Evolutionary conservation across 192 early-diverging fungal genomes (phyloP).

Genomic region (Backusella liffmaniae): DNA sequence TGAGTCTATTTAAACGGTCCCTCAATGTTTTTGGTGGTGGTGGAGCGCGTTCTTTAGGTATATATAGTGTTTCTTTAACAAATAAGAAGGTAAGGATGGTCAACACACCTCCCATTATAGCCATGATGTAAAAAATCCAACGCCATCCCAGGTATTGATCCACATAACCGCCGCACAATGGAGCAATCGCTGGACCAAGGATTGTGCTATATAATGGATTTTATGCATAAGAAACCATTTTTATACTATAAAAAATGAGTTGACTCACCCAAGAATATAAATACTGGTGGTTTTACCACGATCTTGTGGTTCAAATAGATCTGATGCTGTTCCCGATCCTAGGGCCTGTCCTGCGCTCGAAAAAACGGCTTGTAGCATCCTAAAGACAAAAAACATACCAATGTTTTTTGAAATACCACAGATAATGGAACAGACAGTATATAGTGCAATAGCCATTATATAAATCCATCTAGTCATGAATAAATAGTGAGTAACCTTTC

Average conservation of each 20-base stretch:
- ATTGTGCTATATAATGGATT: conserved; percentile 20
- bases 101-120: conserved; percentile 53
- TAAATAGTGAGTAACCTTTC: not conserved
- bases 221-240: not conserved
- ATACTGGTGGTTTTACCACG: conserved; percentile 34
- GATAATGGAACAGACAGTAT: conserved; percentile 20
- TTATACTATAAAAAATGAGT: not conserved
- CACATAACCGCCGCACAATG: conserved; percentile 40
- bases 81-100: conserved; percentile 46
- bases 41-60: not conserved
- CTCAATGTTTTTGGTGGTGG: not conserved
- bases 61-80: conserved; percentile 57
- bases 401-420: conserved; percentile 33
- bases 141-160: conserved; percentile 35
- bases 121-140: conserved; percentile 57
- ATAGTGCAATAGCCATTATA: conserved; percentile 24
- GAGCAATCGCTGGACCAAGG: conserved; percentile 39
- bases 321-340: conserved; percentile 34
- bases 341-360: conserved; percentile 30
- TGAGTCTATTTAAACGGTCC: conserved; percentile 22
- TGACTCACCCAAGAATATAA: conserved; percentile 26
- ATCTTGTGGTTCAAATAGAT: conserved; percentile 34
- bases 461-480: conserved; percentile 32
- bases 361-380: conserved; percentile 32
- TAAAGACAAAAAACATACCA: conserved; percentile 29